These are phyloP conservation scores for Aureoboletus auriporus DNA, from an alignment of 768 basidiomycete genomes.

Conservation along the genomic window DNA sequence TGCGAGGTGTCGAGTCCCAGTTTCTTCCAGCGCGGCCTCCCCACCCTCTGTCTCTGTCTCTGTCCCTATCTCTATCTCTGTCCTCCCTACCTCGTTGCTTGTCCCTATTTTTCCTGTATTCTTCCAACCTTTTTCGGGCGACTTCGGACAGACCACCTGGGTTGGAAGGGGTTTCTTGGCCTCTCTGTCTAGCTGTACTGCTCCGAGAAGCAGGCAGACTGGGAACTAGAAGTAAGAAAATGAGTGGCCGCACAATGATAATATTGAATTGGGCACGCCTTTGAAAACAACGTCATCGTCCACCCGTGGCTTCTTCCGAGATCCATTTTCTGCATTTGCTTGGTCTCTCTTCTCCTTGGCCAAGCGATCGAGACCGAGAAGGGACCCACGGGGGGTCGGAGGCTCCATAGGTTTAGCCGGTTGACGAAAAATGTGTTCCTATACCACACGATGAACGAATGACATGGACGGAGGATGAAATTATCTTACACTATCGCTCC, in stretches of 20 bases:
- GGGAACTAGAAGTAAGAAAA: conserved; percentile 54
- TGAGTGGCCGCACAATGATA: neutral
- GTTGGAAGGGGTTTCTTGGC: conserved; percentile 91
- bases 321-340: conserved; percentile 39
- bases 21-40: conserved; percentile 31
- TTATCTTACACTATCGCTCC: conserved; percentile 55
- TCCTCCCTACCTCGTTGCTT: conserved; percentile 65
- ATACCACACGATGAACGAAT: conserved; percentile 6
- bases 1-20: conserved; percentile 64
- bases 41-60: conserved; percentile 39
- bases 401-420: conserved; percentile 72
- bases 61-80: too few species aligned
- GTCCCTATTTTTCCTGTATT: conserved; percentile 66
- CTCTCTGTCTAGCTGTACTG: conserved; percentile 65
- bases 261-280: conserved; percentile 44
- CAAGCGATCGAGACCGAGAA: conserved; percentile 83
- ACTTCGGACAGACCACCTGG: conserved; percentile 82
- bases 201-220: conserved; percentile 56
- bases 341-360: conserved; percentile 84
- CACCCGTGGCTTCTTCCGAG: conserved; percentile 61
- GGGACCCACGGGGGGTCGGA: conserved; percentile 71
- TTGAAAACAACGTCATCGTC: conserved; percentile 78
- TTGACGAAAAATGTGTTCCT: conserved; percentile 80
- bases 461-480: neutral
- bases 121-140: conserved; percentile 70